phyloP scores from a whole-genome alignment of 2,329 filamentous ascomycete genomes.

The Arachnomyces sp. region DNA sequence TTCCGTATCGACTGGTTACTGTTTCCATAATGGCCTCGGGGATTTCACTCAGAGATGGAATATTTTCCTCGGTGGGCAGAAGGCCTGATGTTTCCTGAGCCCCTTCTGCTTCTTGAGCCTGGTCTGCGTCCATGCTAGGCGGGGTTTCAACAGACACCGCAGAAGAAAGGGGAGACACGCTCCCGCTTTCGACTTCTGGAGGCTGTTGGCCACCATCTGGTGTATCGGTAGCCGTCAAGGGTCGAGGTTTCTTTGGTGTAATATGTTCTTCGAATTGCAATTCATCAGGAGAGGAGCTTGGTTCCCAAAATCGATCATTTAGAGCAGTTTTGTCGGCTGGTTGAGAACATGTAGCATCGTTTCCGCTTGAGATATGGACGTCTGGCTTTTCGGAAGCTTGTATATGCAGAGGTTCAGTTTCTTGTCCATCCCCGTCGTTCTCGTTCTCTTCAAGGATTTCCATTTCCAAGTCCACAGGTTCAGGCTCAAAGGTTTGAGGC shows the following conservation, averaged over 20 bases:
- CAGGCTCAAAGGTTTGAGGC: conserved; percentile 1
- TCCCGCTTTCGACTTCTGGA: conserved; percentile 12
- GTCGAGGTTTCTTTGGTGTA: conserved; percentile 9
- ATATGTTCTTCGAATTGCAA: conserved; percentile 23
- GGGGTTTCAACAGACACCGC: conserved; percentile 23
- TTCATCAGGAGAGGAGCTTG: conserved; percentile 30
- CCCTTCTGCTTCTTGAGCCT: too few relatives aligned
- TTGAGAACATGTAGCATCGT: not conserved
- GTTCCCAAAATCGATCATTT: conserved; percentile 5
- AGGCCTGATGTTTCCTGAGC: not conserved
- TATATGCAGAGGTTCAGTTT: not conserved
- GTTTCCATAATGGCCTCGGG: conserved; percentile 18
- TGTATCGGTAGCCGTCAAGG: conserved; percentile 6
- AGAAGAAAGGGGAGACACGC: conserved; percentile 29
- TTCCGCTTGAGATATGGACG: too few relatives aligned
- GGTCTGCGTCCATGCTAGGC: not conserved
- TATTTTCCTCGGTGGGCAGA: conserved; percentile 10
- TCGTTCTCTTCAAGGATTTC: not conserved
- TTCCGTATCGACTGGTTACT: conserved; percentile 8
- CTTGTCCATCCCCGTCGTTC: not conserved
- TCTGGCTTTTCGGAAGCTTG: not conserved
- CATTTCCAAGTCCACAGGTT: not conserved
- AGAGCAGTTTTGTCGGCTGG: not conserved
- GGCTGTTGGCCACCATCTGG: conserved; percentile 2
- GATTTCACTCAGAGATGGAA: conserved; percentile 19